Percentiles rank a stretch among this genome's conserved stretches.
Conservation (phyloP, 2,329 filamentous ascomycete genomes). For the Pseudocercospora pini-densiflorae region DNA sequence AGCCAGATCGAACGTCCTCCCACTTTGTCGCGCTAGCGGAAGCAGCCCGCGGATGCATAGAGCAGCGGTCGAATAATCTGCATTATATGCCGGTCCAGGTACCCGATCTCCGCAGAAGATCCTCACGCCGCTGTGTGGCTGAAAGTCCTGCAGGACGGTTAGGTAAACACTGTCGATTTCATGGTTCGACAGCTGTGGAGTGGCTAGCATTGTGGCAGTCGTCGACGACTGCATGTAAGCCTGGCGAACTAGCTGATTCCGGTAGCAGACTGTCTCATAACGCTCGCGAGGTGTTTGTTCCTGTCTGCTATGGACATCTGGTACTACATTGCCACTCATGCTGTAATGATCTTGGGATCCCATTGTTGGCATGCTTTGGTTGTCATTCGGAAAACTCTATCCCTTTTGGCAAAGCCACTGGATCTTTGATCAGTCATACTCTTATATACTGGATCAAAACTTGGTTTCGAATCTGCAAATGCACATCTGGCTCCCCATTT, state of each 20-base stretch:
- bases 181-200: not conserved
- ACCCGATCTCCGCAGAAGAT: constrained; percentile 7
- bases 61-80: constrained; percentile 2
- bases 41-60: constrained; percentile 1
- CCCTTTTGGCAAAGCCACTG: not conserved
- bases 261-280: not conserved
- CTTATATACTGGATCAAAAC: not conserved
- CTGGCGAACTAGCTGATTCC: not conserved
- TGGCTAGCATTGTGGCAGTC: not conserved
- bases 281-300: not conserved
- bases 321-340: not conserved
- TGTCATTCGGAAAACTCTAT: not conserved
- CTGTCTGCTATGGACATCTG: not conserved
- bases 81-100: not conserved
- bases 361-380: not conserved
- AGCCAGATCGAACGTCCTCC: not conserved
- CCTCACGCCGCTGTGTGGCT: not conserved
- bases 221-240: not conserved
- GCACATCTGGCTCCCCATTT: not conserved
- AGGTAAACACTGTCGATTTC: not conserved
- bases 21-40: constrained; percentile 1
- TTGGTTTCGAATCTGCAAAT: not conserved
- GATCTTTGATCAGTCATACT: not conserved
- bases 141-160: not conserved
- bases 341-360: not conserved